phyloP scores from a whole-genome alignment of 345 rosid species.

The Eucalyptus lansdowneana region DNA sequence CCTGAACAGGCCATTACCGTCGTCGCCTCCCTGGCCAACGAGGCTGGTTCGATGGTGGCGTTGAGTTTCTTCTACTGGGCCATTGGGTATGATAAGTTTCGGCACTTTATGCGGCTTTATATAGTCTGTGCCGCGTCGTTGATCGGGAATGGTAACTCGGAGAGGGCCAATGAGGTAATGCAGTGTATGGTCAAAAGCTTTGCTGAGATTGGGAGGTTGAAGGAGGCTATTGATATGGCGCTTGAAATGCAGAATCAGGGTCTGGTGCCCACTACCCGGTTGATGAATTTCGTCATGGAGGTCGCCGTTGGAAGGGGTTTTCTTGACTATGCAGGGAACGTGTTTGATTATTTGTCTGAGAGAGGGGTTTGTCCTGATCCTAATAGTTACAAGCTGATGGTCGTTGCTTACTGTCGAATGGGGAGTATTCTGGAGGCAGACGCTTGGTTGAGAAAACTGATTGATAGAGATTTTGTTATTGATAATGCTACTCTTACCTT shows the following conservation, averaged over 20 bases:
- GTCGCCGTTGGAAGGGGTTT: slow-evolving; percentile 2
- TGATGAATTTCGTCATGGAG: slow-evolving; percentile 37
- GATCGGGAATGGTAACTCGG: slow-evolving; percentile 43
- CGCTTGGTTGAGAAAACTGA: slow-evolving; percentile 58
- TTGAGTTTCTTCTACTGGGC: slow-evolving; percentile 76
- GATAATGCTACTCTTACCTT: slow-evolving; percentile 70
- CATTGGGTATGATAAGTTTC: slow-evolving; percentile 35
- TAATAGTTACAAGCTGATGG: slow-evolving; percentile 47
- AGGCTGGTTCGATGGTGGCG: slow-evolving; percentile 81
- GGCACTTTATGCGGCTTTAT: slow-evolving; percentile 73
- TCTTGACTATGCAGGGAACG: slow-evolving; percentile 43
- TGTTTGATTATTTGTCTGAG: slow-evolving; percentile 69
- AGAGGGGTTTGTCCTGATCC: slow-evolving; percentile 56
- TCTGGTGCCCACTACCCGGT: neutral
- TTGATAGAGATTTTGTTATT: slow-evolving; percentile 41
- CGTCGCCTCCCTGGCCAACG: slow-evolving; percentile 63
- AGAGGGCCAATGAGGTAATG: slow-evolving; percentile 61
- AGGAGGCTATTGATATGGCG: slow-evolving; percentile 59
- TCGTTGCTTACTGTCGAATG: slow-evolving; percentile 31
- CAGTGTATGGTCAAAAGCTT: slow-evolving; percentile 60
- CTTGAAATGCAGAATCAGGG: slow-evolving; percentile 68
- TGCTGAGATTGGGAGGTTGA: slow-evolving; percentile 57
- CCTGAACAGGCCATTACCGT: slow-evolving; percentile 60
- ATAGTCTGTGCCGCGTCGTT: slow-evolving; percentile 51
- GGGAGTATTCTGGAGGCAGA: slow-evolving; percentile 54